phyloP scores from a whole-genome alignment of 257 asterid genomes.

The Penstemon eatonii region DNA sequence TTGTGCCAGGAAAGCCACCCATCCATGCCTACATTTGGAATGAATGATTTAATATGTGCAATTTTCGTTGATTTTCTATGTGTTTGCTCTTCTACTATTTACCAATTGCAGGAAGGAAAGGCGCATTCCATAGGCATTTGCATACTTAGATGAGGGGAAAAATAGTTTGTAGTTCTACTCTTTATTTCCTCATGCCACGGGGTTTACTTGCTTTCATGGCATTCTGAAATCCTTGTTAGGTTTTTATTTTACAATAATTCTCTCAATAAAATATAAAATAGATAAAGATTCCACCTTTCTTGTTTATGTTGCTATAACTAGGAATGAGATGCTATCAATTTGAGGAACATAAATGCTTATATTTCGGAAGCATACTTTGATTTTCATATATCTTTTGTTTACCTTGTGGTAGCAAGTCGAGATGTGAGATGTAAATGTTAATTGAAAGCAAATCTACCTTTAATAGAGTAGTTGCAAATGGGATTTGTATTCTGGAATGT shows the following conservation, averaged over 20 bases:
- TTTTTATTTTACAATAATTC: slow-evolving; percentile 1
- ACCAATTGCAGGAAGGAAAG: neutral
- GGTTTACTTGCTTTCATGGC: neutral
- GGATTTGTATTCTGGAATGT: neutral
- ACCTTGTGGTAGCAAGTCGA: slow-evolving; percentile 3
- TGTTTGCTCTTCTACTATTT: neutral
- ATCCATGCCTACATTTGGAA: neutral
- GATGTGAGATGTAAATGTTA: slow-evolving; percentile 4
- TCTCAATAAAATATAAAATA: neutral
- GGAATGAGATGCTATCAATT: neutral
- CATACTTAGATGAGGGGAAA: neutral
- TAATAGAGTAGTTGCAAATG: slow-evolving; percentile 13
- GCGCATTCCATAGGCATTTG: neutral
- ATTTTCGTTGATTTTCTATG: neutral
- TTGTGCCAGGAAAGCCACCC: neutral
- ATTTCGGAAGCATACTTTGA: neutral
- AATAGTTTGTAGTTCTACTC: neutral
- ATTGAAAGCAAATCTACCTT: neutral
- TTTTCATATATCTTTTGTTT: neutral
- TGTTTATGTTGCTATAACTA: neutral
- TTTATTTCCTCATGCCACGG: neutral
- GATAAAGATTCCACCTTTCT: neutral
- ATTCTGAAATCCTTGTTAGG: neutral
- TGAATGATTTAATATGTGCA: neutral
- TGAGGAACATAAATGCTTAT: neutral